These are phyloP conservation scores for Calonectria pteridis DNA, from an alignment of 2,329 filamentous ascomycete species.

Conservation along the genomic window DNA sequence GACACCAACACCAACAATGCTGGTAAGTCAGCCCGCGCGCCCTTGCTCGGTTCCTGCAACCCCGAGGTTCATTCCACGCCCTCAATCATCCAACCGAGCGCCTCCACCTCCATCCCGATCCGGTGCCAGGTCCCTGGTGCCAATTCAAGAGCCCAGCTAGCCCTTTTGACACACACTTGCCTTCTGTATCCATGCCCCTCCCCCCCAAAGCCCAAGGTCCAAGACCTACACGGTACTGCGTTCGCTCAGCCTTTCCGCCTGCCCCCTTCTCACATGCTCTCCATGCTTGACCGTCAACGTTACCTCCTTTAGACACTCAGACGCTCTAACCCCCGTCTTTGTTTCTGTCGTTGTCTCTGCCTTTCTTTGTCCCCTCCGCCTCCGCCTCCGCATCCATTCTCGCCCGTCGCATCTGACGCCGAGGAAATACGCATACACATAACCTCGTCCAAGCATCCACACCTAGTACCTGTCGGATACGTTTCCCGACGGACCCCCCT, in stretches of 20 bases:
- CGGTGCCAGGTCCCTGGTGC: conserved; percentile 41
- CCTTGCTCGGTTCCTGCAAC: conserved; percentile 32
- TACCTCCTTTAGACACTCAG: conserved; percentile 6
- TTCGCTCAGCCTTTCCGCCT: neutral
- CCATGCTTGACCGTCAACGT: conserved; percentile 2
- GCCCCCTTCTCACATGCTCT: conserved; percentile 9
- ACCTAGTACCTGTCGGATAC: conserved; percentile 26
- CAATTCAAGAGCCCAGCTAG: conserved; percentile 23
- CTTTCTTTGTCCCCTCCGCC: neutral
- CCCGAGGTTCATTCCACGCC: conserved; percentile 30
- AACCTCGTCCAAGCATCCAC: neutral
- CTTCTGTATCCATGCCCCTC: conserved; percentile 27
- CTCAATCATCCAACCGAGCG: neutral
- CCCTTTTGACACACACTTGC: conserved; percentile 32
- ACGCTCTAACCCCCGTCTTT: conserved; percentile 1
- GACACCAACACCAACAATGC: conserved; percentile 6
- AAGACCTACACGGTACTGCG: conserved; percentile 1
- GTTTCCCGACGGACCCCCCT: conserved; percentile 29
- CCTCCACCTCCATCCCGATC: conserved; percentile 30
- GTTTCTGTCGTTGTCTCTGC: neutral
- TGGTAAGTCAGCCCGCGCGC: conserved; percentile 20
- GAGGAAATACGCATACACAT: conserved; percentile 7
- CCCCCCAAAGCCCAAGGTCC: conserved; percentile 17
- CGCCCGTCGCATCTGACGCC: conserved; percentile 23
- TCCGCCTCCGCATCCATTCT: conserved; percentile 11